Percentiles rank a stretch among this genome's conserved stretches.
phyloP scores from a whole-genome alignment of 192 early-diverging fungal species.

The Podila horticola region DNA sequence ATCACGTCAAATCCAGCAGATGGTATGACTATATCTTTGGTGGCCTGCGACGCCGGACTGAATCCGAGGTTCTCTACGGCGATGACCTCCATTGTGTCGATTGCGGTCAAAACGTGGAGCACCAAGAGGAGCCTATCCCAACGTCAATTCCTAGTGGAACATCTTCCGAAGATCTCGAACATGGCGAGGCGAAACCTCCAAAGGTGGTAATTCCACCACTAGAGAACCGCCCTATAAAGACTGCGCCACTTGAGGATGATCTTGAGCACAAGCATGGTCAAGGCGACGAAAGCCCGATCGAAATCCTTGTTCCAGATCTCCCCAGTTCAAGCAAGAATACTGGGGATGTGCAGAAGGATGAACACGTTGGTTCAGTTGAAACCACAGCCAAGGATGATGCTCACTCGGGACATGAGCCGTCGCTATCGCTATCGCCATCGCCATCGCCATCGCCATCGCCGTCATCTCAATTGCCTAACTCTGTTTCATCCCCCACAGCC shows the following conservation, averaged over 20 bases:
- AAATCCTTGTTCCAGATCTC: background rate
- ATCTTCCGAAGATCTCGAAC: background rate
- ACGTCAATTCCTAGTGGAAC: background rate
- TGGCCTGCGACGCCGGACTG: slow-evolving; percentile 20
- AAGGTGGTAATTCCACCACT: background rate
- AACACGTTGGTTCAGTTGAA: no score
- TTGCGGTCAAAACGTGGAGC: background rate
- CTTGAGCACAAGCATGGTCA: background rate
- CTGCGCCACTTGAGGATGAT: background rate
- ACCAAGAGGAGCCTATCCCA: background rate
- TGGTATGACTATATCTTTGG: slow-evolving; percentile 27
- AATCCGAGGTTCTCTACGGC: slow-evolving; percentile 26
- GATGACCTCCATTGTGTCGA: slow-evolving; percentile 2
- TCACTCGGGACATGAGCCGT: no score
- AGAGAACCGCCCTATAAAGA: background rate
- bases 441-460: no score
- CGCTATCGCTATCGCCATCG: no score
- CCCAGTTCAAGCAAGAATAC: no score
- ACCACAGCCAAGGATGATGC: no score
- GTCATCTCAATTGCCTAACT: no score
- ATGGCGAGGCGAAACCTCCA: background rate
- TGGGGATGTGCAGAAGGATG: no score
- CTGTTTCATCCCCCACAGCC: no score
- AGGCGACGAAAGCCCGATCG: background rate
- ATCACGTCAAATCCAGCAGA: slow-evolving; percentile 18